Conservation (phyloP, 805 yeast genomes). For the Barnettozyma populi region DNA sequence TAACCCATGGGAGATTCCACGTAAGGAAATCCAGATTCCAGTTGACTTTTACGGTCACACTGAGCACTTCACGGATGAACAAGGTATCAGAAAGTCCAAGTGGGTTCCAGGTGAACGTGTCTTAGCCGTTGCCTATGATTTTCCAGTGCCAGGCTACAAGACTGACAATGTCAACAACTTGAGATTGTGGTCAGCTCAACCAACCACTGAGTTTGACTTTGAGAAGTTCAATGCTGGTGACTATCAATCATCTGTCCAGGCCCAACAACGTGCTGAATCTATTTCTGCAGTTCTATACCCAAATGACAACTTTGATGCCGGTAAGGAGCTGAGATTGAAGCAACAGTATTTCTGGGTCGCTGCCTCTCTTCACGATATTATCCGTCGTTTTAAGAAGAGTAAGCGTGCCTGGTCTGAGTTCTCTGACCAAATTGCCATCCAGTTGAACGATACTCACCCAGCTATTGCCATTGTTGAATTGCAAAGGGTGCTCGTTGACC, state of each 20-base stretch:
- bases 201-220: slow-evolving; percentile 88
- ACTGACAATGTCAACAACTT: slow-evolving; percentile 81
- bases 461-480: slow-evolving; percentile 86
- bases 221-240: slow-evolving; percentile 89
- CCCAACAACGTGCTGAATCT: slow-evolving; percentile 85
- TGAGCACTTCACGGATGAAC: slow-evolving; percentile 38
- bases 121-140: slow-evolving; percentile 84
- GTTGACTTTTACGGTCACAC: slow-evolving; percentile 81
- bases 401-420: slow-evolving; percentile 75
- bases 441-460: slow-evolving; percentile 93
- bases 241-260: slow-evolving; percentile 74
- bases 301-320: slow-evolving; percentile 86
- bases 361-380: slow-evolving; percentile 86
- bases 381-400: slow-evolving; percentile 81
- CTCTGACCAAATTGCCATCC: slow-evolving; percentile 84
- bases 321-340: slow-evolving; percentile 86
- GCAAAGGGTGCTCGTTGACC: slow-evolving; percentile 78
- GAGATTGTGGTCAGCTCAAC: slow-evolving; percentile 86
- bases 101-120: slow-evolving; percentile 92
- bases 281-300: slow-evolving; percentile 92
- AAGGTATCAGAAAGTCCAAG: slow-evolving; percentile 52
- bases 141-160: slow-evolving; percentile 88
- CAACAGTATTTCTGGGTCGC: slow-evolving; percentile 98
- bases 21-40: slow-evolving; percentile 83
- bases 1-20: slow-evolving; percentile 91